Base-by-base conservation (phyloP, 805 yeast species). In the Ogataea thermomethanolica region DNA sequence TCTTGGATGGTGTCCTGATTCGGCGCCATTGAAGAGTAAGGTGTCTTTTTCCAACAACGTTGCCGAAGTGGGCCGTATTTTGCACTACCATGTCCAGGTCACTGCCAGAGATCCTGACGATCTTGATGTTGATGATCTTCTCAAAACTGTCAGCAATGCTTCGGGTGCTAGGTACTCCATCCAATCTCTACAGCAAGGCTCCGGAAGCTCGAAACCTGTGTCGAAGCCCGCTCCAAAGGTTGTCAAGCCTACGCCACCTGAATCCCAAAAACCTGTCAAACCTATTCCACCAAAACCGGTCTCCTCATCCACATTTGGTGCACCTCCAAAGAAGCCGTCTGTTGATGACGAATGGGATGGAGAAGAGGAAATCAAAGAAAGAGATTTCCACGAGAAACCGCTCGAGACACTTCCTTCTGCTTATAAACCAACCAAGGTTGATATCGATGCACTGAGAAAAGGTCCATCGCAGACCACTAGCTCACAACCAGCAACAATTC, bases 1-100 rank as follows among this genome's bases (percentile, higher is more conserved):
- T 34, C 71, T 93, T 27, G 98, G 97, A 37, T 91, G 96, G 96
- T 86, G 95, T 66, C 99, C 99, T 6, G 98, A 93, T 62, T 86
- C 91, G 41, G 90, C 95, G 15, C 95, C 97, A 48, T 72, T 70
- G 57, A 84, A 81, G 58, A 71, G 82, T 21, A 76, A 88, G 53
- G 74, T 86, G 33, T 80, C 89, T 1, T 85, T 81, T 64, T 89
- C 91, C 21, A 66, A 78, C 45, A 85, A 84, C 62, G 81, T 84
- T 50, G 88, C 86, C 29, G 85, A 81, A 29, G 84, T 85, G 14
- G 77, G 89, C 21, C 78, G 73, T 44, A 69, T 78, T 14, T 71
- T 85, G 55, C 95, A 95, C 33, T 93, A 91, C 66, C 99, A 93
- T 60, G 90, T 93, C 39, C 97, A 93, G 65, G 81, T 93, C 50